These are phyloP conservation scores for Dactylellina cionopaga DNA, from an alignment of 2,329 filamentous ascomycete species.

Conservation along the genomic window DNA sequence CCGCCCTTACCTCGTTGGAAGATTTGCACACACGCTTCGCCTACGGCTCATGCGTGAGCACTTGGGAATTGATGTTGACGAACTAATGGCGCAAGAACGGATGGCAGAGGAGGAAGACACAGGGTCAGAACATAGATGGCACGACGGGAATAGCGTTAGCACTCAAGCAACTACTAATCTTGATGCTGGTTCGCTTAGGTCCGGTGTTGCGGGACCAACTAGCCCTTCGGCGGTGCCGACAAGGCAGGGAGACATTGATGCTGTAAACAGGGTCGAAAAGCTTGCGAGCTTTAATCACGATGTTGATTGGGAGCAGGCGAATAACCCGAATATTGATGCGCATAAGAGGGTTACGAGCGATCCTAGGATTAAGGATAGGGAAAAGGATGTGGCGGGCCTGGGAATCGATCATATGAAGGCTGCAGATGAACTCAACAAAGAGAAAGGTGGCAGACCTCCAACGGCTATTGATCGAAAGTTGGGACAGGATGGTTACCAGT, in stretches of 20 bases:
- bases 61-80: conserved; percentile 92
- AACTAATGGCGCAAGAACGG: conserved; percentile 81
- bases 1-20: conserved; percentile 85
- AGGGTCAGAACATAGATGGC: conserved; percentile 43
- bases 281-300: conserved; percentile 80
- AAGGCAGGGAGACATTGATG: conserved; percentile 65
- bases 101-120: conserved; percentile 68
- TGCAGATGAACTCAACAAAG: conserved; percentile 55
- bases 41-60: conserved; percentile 97
- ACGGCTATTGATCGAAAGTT: conserved; percentile 45
- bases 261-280: conserved; percentile 67
- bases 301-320: conserved; percentile 70
- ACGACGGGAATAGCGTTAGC: conserved; percentile 50
- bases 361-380: conserved; percentile 69
- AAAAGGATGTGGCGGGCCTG: conserved; percentile 79
- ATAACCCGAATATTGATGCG: conserved; percentile 68
- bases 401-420: conserved; percentile 78
- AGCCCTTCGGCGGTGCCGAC: conserved; percentile 5
- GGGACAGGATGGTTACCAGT: conserved; percentile 41
- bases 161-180: conserved; percentile 48
- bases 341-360: conserved; percentile 69
- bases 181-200: conserved; percentile 39
- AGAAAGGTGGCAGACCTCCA: conserved; percentile 19
- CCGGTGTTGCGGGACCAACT: conserved; percentile 12
- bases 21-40: conserved; percentile 90